A percentile compares a stretch with the other conserved stretches of the same genome.
These are phyloP conservation scores for Harringtonia lauricola DNA, from an alignment of 2,329 filamentous ascomycete genomes.

Conservation along the genomic window DNA sequence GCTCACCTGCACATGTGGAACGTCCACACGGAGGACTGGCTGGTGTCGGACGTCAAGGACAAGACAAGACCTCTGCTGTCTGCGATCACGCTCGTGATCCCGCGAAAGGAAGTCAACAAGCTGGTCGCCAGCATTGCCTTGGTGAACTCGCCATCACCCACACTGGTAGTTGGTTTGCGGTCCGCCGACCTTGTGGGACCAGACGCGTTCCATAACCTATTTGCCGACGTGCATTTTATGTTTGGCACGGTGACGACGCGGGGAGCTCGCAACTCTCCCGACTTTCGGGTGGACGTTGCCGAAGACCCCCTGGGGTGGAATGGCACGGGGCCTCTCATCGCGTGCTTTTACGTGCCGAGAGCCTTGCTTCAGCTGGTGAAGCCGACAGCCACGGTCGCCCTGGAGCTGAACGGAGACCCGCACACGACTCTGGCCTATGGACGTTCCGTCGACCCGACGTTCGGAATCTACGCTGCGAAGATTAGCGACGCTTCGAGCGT, in stretches of 20 bases:
- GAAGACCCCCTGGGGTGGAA: conserved; percentile 25
- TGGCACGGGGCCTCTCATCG: conserved; percentile 26
- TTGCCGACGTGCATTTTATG: conserved; percentile 26
- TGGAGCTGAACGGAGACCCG: conserved; percentile 19
- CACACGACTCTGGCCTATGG: conserved; percentile 10
- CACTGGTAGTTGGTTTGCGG: conserved; percentile 1
- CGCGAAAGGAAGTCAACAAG: conserved; percentile 16
- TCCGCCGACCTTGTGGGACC: not conserved
- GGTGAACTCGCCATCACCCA: not conserved
- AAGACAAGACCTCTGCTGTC: conserved; percentile 20
- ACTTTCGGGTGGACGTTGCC: conserved; percentile 20
- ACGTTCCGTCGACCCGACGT: conserved; percentile 10
- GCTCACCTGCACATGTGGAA: conserved; percentile 24
- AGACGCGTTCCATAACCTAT: conserved; percentile 27
- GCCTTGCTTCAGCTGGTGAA: conserved; percentile 22
- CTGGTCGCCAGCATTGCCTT: conserved; percentile 13
- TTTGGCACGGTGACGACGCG: conserved; percentile 25
- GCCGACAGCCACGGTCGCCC: conserved; percentile 18
- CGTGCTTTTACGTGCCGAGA: conserved; percentile 29
- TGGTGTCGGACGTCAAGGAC: conserved; percentile 12
- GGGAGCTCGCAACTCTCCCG: conserved; percentile 17
- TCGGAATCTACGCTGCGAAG: conserved; percentile 14
- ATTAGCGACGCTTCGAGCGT: conserved; percentile 19
- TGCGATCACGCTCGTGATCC: conserved; percentile 25
- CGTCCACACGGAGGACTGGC: conserved; percentile 11